Evolutionary conservation across 192 early-diverging fungal species (phyloP), one percentile per base, ranked within the genome.

Genomic region (Coemansia sp.): DNA sequence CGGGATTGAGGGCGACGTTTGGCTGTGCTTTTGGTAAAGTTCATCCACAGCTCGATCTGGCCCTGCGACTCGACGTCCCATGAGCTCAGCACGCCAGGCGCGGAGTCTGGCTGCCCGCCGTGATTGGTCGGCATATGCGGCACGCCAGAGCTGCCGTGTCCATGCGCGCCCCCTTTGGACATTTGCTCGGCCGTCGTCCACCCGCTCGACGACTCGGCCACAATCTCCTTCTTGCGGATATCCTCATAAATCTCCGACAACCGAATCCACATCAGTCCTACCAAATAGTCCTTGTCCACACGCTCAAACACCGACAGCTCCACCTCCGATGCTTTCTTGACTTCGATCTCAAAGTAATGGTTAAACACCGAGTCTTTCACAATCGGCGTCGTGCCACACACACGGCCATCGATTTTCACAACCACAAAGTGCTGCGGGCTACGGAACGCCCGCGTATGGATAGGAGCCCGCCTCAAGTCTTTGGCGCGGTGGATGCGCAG

Each of bases 241-340:
- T 90, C 93, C 66, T 97, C 93, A 47, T 90, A 91, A 54, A 99
- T 87, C 65, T 99, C 97, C 1, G 89, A 89, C 35, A 98, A 85
- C 62, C 94, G 94, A 57, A 98, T 85, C 97, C 97, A 99, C 65
- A 92, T 71, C 59, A 96, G 74, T 7, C 92, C 92, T 66, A 96
- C 82, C 39, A 96, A 84, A 43, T 86, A 85, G 61, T 81, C 73
- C 65, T 86, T 87, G 62, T 89, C 88, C 13, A 78, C 69, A 24
- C 87, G 92, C 71, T 99, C 97, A 64, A 90, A 92, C 22, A 99
- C 81, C 9, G 91, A 86, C 35, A 99, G 81, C 74, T 99, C 97
- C 8, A 97, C 85, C 61, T 99, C 97, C 14, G 90, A 88, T 2
- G 90, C 93, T 73, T 91, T 91, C 64, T 96, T 92, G 32, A 99